These are phyloP conservation scores for Kitagawia praeruptora DNA, from an alignment of 129 eudicot genomes.

Conservation along the genomic window DNA sequence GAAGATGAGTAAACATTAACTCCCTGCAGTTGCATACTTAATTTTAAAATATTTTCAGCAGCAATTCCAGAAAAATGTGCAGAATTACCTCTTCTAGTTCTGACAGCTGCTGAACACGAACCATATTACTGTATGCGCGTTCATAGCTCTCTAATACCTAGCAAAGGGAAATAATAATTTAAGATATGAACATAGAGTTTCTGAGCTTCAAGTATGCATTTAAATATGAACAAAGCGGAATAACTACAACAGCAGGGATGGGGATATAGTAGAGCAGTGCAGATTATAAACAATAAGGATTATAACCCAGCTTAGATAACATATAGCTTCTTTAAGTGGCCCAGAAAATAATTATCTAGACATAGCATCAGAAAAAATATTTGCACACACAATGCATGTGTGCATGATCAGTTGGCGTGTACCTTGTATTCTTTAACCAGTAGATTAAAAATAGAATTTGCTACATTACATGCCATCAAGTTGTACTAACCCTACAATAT, in stretches of 20 bases:
- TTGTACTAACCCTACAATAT: too few species aligned
- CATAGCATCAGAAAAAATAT: background rate
- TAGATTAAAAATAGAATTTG: too few species aligned
- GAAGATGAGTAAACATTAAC: background rate
- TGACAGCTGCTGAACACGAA: constrained; percentile 93
- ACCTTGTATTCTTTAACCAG: too few species aligned
- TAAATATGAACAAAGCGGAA: background rate
- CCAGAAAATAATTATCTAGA: background rate
- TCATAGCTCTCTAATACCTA: constrained; percentile 99
- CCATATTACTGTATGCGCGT: constrained; percentile 97
- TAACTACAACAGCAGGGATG: background rate
- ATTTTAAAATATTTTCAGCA: background rate
- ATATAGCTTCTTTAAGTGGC: background rate
- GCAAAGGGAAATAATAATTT: constrained; percentile 1
- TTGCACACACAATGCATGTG: background rate
- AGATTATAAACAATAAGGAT: background rate
- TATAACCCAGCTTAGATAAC: background rate
- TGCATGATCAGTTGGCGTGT: too few species aligned
- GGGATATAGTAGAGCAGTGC: background rate
- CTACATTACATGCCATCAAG: too few species aligned
- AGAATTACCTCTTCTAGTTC: constrained; percentile 84
- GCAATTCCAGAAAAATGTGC: background rate
- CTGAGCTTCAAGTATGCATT: background rate
- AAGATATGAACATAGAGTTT: background rate
- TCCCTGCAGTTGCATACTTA: background rate